A percentile compares a stretch with the other conserved stretches of the same genome.
Conservation (phyloP, 768 basidiomycete genomes). For the Mycena capillaripes region DNA sequence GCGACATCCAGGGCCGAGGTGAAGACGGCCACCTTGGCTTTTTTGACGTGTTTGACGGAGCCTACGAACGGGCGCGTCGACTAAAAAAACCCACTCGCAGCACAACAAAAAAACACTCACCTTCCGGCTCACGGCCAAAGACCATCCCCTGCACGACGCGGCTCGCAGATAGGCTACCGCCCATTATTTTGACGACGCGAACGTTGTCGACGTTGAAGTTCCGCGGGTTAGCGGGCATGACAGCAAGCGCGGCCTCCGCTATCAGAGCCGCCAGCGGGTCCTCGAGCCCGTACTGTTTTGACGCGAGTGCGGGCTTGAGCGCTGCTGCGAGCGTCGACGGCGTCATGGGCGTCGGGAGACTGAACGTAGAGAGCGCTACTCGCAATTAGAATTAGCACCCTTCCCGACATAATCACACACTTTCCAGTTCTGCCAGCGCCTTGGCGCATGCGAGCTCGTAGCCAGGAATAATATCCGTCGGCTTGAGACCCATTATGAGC, state of each 20-base stretch:
- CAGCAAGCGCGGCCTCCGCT: slow-evolving; percentile 91
- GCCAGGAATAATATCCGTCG: slow-evolving; percentile 94
- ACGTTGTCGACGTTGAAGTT: slow-evolving; percentile 99
- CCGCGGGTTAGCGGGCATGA: slow-evolving; percentile 91
- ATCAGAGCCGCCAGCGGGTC: slow-evolving; percentile 86
- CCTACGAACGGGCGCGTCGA: slow-evolving; percentile 57
- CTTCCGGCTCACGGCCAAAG: slow-evolving; percentile 96
- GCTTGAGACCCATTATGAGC: slow-evolving; percentile 96
- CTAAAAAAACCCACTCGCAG: no score
- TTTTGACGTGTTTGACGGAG: slow-evolving; percentile 82
- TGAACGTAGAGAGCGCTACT: slow-evolving; percentile 77
- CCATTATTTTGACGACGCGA: slow-evolving; percentile 98
- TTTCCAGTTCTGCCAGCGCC: slow-evolving; percentile 89
- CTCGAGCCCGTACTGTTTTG: slow-evolving; percentile 97
- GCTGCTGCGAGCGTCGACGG: slow-evolving; percentile 78
- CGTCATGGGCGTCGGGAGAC: slow-evolving; percentile 80
- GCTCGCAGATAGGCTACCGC: slow-evolving; percentile 87
- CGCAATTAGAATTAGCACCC: slow-evolving; percentile 22
- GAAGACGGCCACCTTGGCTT: slow-evolving; percentile 96
- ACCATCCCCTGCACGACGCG: slow-evolving; percentile 98
- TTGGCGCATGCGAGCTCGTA: slow-evolving; percentile 93
- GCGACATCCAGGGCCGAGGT: slow-evolving; percentile 93
- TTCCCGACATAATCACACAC: slow-evolving; percentile 62
- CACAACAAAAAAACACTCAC: slow-evolving; percentile 53
- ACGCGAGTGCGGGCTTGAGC: slow-evolving; percentile 92